A percentile compares a stretch with the other conserved stretches of the same genome.
These are phyloP conservation scores for Luffa aegyptiaca DNA, from an alignment of 306 rosid species.

Conservation along the genomic window DNA sequence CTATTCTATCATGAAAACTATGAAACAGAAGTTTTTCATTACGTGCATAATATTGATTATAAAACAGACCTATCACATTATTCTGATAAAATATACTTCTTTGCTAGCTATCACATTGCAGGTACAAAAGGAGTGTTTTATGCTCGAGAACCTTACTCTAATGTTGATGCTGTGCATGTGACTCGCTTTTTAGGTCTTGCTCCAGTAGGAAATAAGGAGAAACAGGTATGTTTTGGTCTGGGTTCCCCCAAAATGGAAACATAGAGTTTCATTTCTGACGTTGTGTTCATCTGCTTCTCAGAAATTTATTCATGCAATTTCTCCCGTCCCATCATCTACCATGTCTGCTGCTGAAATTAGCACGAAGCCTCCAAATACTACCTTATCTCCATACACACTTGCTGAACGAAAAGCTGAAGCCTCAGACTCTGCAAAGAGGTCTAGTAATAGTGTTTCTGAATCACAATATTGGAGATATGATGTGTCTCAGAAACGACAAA, in stretches of 20 bases:
- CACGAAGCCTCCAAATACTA: slow-evolving; percentile 54
- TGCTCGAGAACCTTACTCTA: slow-evolving; percentile 86
- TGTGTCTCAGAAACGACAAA: slow-evolving; percentile 74
- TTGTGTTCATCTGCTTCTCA: slow-evolving; percentile 27
- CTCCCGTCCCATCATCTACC: slow-evolving; percentile 83
- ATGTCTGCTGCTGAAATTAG: slow-evolving; percentile 79
- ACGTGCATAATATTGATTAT: neutral
- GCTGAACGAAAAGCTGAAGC: slow-evolving; percentile 25
- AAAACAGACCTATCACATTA: neutral
- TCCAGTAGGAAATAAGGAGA: slow-evolving; percentile 81
- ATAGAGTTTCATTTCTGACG: slow-evolving; percentile 15
- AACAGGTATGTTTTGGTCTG: slow-evolving; percentile 46
- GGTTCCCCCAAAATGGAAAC: neutral
- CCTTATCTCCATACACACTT: slow-evolving; percentile 57
- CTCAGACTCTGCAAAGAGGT: slow-evolving; percentile 49
- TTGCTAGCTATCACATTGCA: slow-evolving; percentile 82
- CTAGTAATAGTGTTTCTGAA: slow-evolving; percentile 42
- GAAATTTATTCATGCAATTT: slow-evolving; percentile 95
- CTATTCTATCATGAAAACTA: neutral
- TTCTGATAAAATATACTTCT: slow-evolving; percentile 23
- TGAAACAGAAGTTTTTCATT: neutral
- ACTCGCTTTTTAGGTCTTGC: slow-evolving; percentile 97
- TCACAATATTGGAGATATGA: slow-evolving; percentile 96
- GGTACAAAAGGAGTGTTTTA: slow-evolving; percentile 74
- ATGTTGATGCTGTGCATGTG: slow-evolving; percentile 73